Evolutionary conservation across 1,284 basidiomycete species (phyloP), one percentile per base, ranked within the genome.

Genomic region (Cutaneotrichosporon sp.): DNA sequence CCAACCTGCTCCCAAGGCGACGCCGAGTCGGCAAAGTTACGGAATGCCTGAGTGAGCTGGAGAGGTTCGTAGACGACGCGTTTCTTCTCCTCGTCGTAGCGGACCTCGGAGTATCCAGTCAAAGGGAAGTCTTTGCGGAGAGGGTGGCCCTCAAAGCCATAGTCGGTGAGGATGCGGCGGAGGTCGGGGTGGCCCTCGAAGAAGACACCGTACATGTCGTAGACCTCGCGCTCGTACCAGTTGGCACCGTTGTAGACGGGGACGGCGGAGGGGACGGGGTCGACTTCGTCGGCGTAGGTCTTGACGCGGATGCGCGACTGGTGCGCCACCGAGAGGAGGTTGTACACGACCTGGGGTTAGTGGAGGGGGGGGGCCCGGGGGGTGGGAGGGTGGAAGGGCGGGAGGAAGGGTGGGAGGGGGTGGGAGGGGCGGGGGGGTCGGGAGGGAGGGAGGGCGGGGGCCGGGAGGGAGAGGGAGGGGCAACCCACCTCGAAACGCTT

Each of bases 1-100:
- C 97, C 97, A 56, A 93, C 87, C 82, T 96, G 95, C 80, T 99
- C 97, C 97, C 97, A 99, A 38, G 97, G 95, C 36, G 92, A 95
- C 38, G 79, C 73, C 26, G 89, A 84, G 18, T 92, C 88, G 75
- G 94, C 92, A 79, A 98, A 98, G 85, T 98, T 97, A 63, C 96
- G 88, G 89, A 97, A 99, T 51, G 96, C 96, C 81, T 99, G 97
- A 10, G 95, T 95, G 70, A 99, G 86, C 79, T 99, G 97, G 63
- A 99, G 84, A 32, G 97, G 97, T 80, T 99, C 97, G 74, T 96
- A 96, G 30, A 99, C 94, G 63, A 99, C 94, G 56, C 96, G 91
- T 84, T 99, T 99, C 79, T 91, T 89, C 83, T 97, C 96, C 83
- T 99, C 97, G 77, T 98, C 95, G 78, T 98, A 99, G 63, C 97